Percentiles rank a stretch among this genome's conserved stretches.
Evolutionary conservation across 805 yeast species (phyloP).

Genomic region (Phaffomyces antillensis): DNA sequence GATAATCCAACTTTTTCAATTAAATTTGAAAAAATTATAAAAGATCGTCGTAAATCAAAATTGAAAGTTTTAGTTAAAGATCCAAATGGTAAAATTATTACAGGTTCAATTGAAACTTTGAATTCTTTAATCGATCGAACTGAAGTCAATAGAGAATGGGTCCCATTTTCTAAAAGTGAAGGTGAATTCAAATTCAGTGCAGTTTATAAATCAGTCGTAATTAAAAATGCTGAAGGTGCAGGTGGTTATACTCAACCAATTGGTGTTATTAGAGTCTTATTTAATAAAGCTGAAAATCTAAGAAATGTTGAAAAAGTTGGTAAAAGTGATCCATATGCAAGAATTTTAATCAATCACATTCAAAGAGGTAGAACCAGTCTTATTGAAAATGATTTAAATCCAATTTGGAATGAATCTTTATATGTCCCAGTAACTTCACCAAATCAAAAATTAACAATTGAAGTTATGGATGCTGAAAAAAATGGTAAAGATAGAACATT

Average conservation of each 20-base stretch:
- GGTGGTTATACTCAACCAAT: constrained; percentile 90
- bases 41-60: constrained; percentile 64
- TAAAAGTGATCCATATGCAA: constrained; percentile 84
- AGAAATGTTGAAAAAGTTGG: constrained; percentile 86
- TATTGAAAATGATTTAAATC: constrained; percentile 58
- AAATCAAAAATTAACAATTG: constrained; percentile 75
- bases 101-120: constrained; percentile 51
- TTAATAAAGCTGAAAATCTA: constrained; percentile 66
- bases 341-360: constrained; percentile 70
- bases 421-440: constrained; percentile 80
- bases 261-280: constrained; percentile 75
- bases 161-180: constrained; percentile 55
- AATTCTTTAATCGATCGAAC: constrained; percentile 64
- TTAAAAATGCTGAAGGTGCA: constrained; percentile 59
- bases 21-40: constrained; percentile 58
- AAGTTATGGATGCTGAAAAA: constrained; percentile 87
- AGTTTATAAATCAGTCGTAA: constrained; percentile 80
- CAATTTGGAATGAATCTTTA: constrained; percentile 78
- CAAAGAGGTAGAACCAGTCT: constrained; percentile 73
- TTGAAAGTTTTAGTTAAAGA: constrained; percentile 63
- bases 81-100: constrained; percentile 48
- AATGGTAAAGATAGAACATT: constrained; percentile 77
- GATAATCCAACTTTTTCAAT: constrained; percentile 64
- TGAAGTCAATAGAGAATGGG: constrained; percentile 73
- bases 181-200: constrained; percentile 71